Base-by-base conservation (phyloP, 306 rosid genomes). In the Corylus avellana region DNA sequence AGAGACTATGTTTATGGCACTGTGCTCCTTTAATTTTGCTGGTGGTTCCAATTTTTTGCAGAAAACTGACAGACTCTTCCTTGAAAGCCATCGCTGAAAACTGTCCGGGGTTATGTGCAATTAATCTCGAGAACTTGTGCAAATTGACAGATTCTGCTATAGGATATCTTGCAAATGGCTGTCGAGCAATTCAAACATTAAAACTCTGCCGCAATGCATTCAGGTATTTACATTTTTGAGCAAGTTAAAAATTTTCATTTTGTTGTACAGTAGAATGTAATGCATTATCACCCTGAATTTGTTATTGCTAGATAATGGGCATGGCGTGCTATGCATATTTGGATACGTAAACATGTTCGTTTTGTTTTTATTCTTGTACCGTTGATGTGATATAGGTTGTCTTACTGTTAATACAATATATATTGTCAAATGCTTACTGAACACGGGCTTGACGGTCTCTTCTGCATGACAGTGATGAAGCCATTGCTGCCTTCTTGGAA, bases 401-500 rank as follows among this genome's bases (percentile, higher is more conserved):
- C 53, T 49, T 10, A 49, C 14, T 49, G 46, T 49, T 49, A 2
- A 9, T 49, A 14, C 53, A 49, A 49, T 49, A 11, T 25, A 49
- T 62, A 35, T 72, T 27, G 25, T 12, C 32, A 27, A 66, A 25
- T 53, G 44, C 79, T 48, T 69, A 18, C 64, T 18, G 76, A 29
- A 62, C 70, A n/a, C 25, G 32, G 11, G 1, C 20, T 84, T 75
- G 64, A 78, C 53, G 17, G 77, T 35, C 20, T 70, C 75, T 83
- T 44, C 76, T 76, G 18, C 44, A 51, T 71, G 79, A 54, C 77
- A 94, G 98, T 82, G 98, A 95, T 80, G 93, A 90, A 77, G 91
- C 97, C 68, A 76, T 95, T 80, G 96, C 96, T 73, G 98, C 96
- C 27, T 93, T 90, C 76, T 56, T 95, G 75, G 92, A 86, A 81